Evolutionary conservation across 2,329 filamentous ascomycete genomes (phyloP), one percentile per base, ranked within the genome.

Genomic region (Ilyonectria sp.): DNA sequence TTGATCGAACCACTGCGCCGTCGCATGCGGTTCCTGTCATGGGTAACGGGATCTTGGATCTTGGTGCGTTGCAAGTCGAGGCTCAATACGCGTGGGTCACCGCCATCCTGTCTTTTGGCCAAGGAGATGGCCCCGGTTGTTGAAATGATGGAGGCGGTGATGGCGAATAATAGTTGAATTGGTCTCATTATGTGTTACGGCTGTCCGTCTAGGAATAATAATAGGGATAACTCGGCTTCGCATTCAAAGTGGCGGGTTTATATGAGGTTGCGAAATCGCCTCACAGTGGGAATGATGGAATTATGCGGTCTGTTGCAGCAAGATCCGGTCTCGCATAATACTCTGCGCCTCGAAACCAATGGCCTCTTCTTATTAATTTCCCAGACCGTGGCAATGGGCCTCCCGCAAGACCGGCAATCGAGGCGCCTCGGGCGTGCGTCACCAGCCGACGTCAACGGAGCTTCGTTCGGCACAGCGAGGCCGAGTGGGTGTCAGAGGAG

Each of bases 1-100:
- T 79, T 73, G 6, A 88, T 76, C 1, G 84, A 80, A 2, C 78
- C 81, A 60, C 83, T 81, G 69, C 86, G 74, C 43, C 61, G 86
- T 60, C 80, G 77, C 43, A 77, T 64, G 46, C 84, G 82, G 74
- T 85, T 75, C 61, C 80, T 80, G 71, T 88, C 85, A 43, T 83
- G 78, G 23, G 79, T 76, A 19, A 84, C 67, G 3, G 86, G 86
- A 63, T 87, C 79, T 47, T 73, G 57, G 46, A 85, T 70, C 17
- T 61, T 58, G 35, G 72, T 71, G 19, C 80, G 75, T 43, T 86
- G 79, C 5, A 85, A 83, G 46, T 82, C 73, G 64, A 89, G 73
- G 56, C 78, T 78, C 56, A 90, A 77, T 6, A 89, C 85, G 46
- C 81, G 84, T 2, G 84, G 82, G 21, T 75, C 67, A 19, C 63